A percentile compares a stretch with the other conserved stretches of the same genome.
phyloP scores from a whole-genome alignment of 2,329 filamentous ascomycete species.

The Alternaria panax region DNA sequence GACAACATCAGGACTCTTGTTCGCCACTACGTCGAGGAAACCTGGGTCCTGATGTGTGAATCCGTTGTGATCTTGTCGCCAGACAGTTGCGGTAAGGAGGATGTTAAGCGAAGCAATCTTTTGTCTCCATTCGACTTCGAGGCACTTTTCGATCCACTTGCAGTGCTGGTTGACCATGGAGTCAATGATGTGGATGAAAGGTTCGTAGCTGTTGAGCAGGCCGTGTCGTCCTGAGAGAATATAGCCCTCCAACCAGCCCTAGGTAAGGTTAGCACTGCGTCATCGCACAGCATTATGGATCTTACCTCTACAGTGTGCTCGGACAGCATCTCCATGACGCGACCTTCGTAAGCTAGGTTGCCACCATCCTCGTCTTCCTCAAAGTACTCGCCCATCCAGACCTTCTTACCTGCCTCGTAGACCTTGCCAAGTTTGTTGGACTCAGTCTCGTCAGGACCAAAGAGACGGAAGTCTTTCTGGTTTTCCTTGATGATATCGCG shows the following conservation, averaged over 20 bases:
- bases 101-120: slow-evolving; percentile 81
- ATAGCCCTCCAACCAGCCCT: slow-evolving; percentile 77
- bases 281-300: not conserved
- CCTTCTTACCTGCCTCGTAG: slow-evolving; percentile 78
- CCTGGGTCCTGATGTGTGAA: slow-evolving; percentile 82
- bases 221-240: slow-evolving; percentile 77
- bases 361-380: slow-evolving; percentile 78
- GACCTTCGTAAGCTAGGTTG: slow-evolving; percentile 71
- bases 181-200: slow-evolving; percentile 83
- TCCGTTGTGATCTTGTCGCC: slow-evolving; percentile 84
- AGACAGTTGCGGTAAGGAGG: slow-evolving; percentile 78
- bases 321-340: slow-evolving; percentile 85
- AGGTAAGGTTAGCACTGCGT: slow-evolving; percentile 10
- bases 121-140: slow-evolving; percentile 79
- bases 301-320: slow-evolving; percentile 76
- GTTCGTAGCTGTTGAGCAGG: slow-evolving; percentile 81
- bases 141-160: slow-evolving; percentile 84
- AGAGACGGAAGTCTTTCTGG: slow-evolving; percentile 73
- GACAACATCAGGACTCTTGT: slow-evolving; percentile 81
- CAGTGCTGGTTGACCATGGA: slow-evolving; percentile 88
- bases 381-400: slow-evolving; percentile 81
- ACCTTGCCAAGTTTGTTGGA: slow-evolving; percentile 78
- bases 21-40: slow-evolving; percentile 79
- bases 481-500: slow-evolving; percentile 73
- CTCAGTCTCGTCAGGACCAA: slow-evolving; percentile 81